These are phyloP conservation scores for Yarrowia deformans DNA, from an alignment of 805 yeast species.

Conservation along the genomic window DNA sequence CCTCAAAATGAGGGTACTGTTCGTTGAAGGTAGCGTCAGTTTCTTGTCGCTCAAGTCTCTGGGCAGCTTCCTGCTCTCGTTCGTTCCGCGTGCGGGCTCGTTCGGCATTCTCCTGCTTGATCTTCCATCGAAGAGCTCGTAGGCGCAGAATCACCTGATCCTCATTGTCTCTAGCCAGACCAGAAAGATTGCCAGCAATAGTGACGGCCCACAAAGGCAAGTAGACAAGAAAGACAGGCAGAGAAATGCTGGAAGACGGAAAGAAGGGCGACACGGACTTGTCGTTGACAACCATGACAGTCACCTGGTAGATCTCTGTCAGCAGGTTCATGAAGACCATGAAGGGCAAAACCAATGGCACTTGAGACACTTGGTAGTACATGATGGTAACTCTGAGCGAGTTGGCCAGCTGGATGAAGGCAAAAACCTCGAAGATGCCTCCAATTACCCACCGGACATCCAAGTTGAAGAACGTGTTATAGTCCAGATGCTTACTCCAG, in stretches of 20 bases:
- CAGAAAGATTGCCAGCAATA: conserved; percentile 45
- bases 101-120: conserved; percentile 34
- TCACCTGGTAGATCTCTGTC: conserved; percentile 27
- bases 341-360: conserved; percentile 43
- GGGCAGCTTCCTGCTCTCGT: conserved; percentile 23
- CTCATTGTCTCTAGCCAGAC: conserved; percentile 44
- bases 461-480: conserved; percentile 38
- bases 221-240: conserved; percentile 46
- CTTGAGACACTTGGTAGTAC: conserved; percentile 43
- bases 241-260: conserved; percentile 42
- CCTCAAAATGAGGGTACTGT: conserved; percentile 27
- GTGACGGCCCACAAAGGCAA: conserved; percentile 44
- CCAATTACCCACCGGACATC: conserved; percentile 48
- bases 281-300: conserved; percentile 41
- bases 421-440: conserved; percentile 44
- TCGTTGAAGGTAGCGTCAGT: conserved; percentile 23
- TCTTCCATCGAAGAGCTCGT: conserved; percentile 36
- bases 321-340: conserved; percentile 40
- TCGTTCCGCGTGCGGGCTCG: conserved; percentile 23
- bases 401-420: conserved; percentile 42
- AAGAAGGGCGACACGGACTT: conserved; percentile 45
- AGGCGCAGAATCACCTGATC: conserved; percentile 44
- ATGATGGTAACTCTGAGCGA: conserved; percentile 43
- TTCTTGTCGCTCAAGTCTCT: conserved; percentile 14
- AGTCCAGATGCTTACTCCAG: conserved; percentile 43